phyloP scores from a whole-genome alignment of 345 rosid species.

The Camelina hispida region DNA sequence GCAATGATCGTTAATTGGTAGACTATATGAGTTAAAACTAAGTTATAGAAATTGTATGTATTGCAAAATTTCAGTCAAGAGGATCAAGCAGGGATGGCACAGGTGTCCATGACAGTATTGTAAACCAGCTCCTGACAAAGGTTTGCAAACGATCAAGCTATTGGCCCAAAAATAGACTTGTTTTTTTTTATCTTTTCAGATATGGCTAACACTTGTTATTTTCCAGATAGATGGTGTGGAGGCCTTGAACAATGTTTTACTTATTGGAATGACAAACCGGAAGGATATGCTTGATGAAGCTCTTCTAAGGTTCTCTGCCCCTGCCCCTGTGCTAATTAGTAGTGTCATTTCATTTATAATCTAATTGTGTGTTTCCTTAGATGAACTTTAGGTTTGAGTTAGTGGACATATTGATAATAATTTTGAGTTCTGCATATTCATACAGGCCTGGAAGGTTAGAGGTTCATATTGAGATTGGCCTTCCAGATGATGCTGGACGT shows the following conservation, averaged over 20 bases:
- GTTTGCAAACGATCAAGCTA: slow-evolving; percentile 46
- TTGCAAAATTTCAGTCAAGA: slow-evolving; percentile 60
- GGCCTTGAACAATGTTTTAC: slow-evolving; percentile 87
- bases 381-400: neutral
- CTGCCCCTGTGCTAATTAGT: slow-evolving; percentile 24
- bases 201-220: neutral
- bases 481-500: slow-evolving; percentile 91
- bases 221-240: slow-evolving; percentile 97
- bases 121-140: slow-evolving; percentile 93
- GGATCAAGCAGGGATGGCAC: slow-evolving; percentile 93
- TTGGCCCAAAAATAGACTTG: neutral
- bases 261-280: slow-evolving; percentile 97
- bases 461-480: slow-evolving; percentile 93
- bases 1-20: too few relatives aligned
- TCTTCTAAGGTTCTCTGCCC: slow-evolving; percentile 71
- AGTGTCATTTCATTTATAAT: too few relatives aligned
- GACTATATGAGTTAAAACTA: too few relatives aligned
- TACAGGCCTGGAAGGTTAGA: slow-evolving; percentile 88
- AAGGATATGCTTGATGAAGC: slow-evolving; percentile 97
- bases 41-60: neutral
- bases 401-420: neutral
- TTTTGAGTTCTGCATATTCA: neutral
- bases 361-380: too few relatives aligned
- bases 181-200: neutral
- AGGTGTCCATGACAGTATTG: slow-evolving; percentile 92